A percentile compares a stretch with the other conserved stretches of the same genome.
Evolutionary conservation across 345 rosid species (phyloP).

Genomic region (Lepidium didymum): DNA sequence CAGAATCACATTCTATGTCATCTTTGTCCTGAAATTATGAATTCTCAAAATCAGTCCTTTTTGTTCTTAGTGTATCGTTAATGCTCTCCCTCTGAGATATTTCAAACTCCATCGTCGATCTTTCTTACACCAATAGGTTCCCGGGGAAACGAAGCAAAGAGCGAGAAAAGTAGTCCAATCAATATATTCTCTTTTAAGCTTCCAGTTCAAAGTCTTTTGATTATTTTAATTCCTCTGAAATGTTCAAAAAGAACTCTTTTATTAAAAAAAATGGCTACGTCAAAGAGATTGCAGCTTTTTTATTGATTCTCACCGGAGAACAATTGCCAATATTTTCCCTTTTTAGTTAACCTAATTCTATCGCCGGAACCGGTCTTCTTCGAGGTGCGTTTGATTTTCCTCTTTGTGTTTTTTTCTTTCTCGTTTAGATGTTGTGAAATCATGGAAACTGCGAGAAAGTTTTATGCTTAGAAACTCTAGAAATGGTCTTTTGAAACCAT

Average conservation of each 20-base stretch:
- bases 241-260: neutral
- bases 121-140: neutral
- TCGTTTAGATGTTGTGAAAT: neutral
- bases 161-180: neutral
- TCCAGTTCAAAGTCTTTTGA: neutral
- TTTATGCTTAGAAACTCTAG: neutral
- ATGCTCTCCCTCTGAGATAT: neutral
- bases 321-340: neutral
- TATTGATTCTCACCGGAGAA: neutral
- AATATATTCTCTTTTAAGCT: neutral
- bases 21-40: neutral
- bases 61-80: neutral
- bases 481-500: neutral
- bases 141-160: neutral
- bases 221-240: constrained; percentile 18
- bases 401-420: neutral
- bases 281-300: neutral
- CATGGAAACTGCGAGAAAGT: neutral
- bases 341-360: neutral
- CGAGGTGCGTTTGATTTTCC: constrained; percentile 15
- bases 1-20: neutral
- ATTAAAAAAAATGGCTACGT: neutral
- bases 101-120: neutral
- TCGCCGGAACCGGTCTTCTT: constrained; percentile 1
- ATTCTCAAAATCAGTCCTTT: neutral